Base-by-base conservation (phyloP, 176 grass and related monocot species). In the Oryza meyeriana region DNA sequence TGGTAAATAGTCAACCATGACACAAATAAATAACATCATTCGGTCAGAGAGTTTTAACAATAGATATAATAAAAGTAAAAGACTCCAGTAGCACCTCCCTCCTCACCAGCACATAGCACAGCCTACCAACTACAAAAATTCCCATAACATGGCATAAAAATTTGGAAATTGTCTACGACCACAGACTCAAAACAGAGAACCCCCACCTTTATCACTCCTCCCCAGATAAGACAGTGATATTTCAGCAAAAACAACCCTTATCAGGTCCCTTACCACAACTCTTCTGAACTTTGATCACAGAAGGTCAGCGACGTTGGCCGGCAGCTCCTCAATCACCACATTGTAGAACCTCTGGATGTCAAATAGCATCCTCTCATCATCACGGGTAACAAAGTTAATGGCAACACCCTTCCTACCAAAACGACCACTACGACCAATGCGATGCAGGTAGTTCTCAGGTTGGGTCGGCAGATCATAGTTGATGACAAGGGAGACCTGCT, bases 381-480 rank as follows among this genome's bases (percentile, higher is more conserved):
- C 94, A 59, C 91, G 91, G 40, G 94, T 97, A 28, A 97, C 94
- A 62, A 97, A 97, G 48, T 97, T 97, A 41, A 93, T 97, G 25
- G 94, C 94, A 52, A 97, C 94, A 89, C 94, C 94, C 81, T 97
- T 97, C 81, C 94, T 90, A 10, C 94, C 94, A 1, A 97, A 97
- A 68, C 94, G 88, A 58, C 94, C 94, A 87, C 91, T 93, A 84
- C 94, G 88, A 74, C 94, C 91, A 22, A 97, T 97, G 17, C 94
- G 91, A 86, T 97, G 94, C 31, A 97, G 88, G 80, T 97, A 97
- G 84, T 97, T 97, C 84, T 97, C 91, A 0, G 94, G 94, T 69
- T 97, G 94, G 68, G 94, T 97, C 1, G 94, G 94, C 52, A 97
- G 85, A 58, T 97, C 94, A 13, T 93, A 97, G 82, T 97, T 97